Base-by-base conservation (phyloP, 2,329 filamentous ascomycete genomes). In the Teratosphaeria destructans region DNA sequence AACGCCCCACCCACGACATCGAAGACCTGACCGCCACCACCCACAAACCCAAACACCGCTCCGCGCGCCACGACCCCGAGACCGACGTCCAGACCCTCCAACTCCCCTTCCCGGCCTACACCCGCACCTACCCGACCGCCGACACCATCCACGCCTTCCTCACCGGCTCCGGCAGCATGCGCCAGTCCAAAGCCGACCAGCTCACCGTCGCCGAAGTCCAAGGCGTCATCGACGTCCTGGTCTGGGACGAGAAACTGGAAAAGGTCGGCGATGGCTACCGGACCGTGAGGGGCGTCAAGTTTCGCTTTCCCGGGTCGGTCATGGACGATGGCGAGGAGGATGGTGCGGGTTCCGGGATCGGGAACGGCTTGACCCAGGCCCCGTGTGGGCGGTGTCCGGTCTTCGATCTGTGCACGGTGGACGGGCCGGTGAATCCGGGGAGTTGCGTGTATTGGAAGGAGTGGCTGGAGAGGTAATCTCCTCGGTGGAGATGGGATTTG, bases 301-400 rank as follows among this genome's bases (percentile, higher is more conserved):
- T 68, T 64, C 56, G 62, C 60, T 66, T 62, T 27, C 65, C 67
- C 2, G 67, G 65, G 57, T 52, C 61, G 23, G 49, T 59, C 19
- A 61, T 60, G 55, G 53, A 47, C 3, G 61, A 64, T 39, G 35
- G 49, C 52, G 69, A 77, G 16, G 78, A 76, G n/a, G 73, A 63
- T 35, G 39, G 49, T 34, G 58, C 52, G 11, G 53, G 35, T 10
- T 7, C 12, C 6, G 77, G 80, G 65, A 95, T 91, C 66, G 88
- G 89, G 34, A 95, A 92, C 66, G 89, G 89, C 3, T 84, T 93
- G 65, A 95, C 89, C 1, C 91, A 96, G 73, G 86, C 88, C 2
- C 94, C 94, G 0, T 99, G 94, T 73, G 92, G 93, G 1, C 82
- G 85, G 59, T 99, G 94, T 73, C 94, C 94, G 0, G 93, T 96